A percentile compares a stretch with the other conserved stretches of the same genome.
phyloP scores from a whole-genome alignment of 2,329 filamentous ascomycete genomes.

The Fusarium ramigenum region DNA sequence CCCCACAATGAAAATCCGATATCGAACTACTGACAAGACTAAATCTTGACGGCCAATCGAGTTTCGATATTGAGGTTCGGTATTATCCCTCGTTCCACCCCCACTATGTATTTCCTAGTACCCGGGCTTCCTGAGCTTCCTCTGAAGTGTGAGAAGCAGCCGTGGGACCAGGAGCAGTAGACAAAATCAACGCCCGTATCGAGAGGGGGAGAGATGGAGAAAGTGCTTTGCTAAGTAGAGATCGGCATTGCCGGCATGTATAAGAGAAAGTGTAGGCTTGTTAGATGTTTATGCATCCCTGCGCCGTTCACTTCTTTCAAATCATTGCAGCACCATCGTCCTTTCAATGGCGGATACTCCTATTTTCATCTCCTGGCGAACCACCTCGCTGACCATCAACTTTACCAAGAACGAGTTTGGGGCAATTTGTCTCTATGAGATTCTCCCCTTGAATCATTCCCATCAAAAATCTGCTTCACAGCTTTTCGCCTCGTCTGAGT shows the following conservation, averaged over 20 bases:
- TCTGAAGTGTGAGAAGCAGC: neutral
- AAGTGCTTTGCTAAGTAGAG: rapidly evolving
- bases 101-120: neutral
- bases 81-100: neutral
- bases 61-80: rapidly evolving
- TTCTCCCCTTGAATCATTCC: neutral
- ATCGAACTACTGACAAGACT: neutral
- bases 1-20: neutral
- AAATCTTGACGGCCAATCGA: neutral
- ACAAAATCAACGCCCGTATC: rapidly evolving
- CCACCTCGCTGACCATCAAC: neutral
- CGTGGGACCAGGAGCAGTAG: neutral
- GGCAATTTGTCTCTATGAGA: neutral
- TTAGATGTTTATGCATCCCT: rapidly evolving
- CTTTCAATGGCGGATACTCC: neutral
- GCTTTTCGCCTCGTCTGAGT: neutral
- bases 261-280: neutral
- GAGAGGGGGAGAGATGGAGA: rapidly evolving
- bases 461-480: neutral
- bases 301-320: rapidly evolving
- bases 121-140: rapidly evolving
- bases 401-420: neutral
- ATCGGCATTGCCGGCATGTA: neutral
- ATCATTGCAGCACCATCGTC: neutral
- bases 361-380: neutral